phyloP scores from a whole-genome alignment of 2,329 filamentous ascomycete genomes.

The Fusarium sp. region DNA sequence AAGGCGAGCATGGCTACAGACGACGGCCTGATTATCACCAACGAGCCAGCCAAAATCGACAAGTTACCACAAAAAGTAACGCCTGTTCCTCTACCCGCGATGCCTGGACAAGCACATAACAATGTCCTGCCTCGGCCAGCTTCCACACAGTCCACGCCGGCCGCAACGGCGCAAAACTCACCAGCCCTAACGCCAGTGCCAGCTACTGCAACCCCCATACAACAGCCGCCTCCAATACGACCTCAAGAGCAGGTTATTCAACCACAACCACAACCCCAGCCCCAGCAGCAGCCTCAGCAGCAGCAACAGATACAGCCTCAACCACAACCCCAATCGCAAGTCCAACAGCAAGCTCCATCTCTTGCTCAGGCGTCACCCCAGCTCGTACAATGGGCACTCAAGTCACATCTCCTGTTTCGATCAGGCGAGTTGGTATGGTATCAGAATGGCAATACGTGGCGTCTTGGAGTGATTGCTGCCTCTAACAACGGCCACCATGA shows the following conservation, averaged over 20 bases:
- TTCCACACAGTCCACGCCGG: conserved; percentile 40
- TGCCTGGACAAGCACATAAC: conserved; percentile 47
- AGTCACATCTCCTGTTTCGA: conserved; percentile 54
- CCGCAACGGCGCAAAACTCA: conserved; percentile 31
- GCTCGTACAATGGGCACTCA: conserved; percentile 46
- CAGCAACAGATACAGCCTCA: conserved; percentile 20
- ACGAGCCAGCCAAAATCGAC: conserved; percentile 38
- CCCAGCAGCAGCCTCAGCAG: conserved; percentile 15
- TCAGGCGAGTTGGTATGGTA: conserved; percentile 62
- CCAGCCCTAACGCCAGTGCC: conserved; percentile 28
- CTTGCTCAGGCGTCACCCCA: conserved; percentile 34
- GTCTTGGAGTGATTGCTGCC: conserved; percentile 56
- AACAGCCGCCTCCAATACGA: conserved; percentile 19
- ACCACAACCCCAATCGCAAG: conserved; percentile 26
- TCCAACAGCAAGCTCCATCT: conserved; percentile 36
- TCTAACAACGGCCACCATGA: conserved; percentile 47
- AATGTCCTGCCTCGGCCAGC: conserved; percentile 41
- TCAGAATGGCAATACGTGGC: conserved; percentile 57
- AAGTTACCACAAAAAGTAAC: conserved; percentile 47
- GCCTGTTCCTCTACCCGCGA: conserved; percentile 50
- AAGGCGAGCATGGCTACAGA: conserved; percentile 42
- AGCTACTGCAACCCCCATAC: conserved; percentile 17
- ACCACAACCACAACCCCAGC: conserved; percentile 21
- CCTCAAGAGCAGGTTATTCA: conserved; percentile 20
- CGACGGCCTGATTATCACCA: conserved; percentile 40